phyloP scores from a whole-genome alignment of 768 basidiomycete species.

The Mrakia frigida region DNA sequence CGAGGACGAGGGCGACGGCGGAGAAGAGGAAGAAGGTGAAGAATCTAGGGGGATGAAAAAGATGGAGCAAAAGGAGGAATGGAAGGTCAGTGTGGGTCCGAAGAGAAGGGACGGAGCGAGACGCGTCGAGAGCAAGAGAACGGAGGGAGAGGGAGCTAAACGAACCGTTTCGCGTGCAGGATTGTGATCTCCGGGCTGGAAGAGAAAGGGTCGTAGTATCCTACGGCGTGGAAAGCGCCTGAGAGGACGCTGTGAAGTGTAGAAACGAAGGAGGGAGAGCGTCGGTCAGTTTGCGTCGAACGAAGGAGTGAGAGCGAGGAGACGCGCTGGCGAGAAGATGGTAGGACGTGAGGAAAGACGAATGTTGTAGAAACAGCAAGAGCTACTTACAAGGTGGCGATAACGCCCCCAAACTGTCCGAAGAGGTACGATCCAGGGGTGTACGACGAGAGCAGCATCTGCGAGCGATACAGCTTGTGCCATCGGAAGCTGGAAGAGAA shows the following conservation, averaged over 20 bases:
- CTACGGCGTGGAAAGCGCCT: neutral
- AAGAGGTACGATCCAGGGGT: neutral
- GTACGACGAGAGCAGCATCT: neutral
- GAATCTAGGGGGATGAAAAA: neutral
- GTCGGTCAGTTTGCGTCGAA: neutral
- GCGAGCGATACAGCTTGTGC: conserved; percentile 9
- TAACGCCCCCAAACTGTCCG: neutral
- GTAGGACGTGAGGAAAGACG: neutral
- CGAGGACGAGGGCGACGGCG: neutral
- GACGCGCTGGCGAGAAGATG: neutral
- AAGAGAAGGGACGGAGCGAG: no score
- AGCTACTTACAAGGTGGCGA: conserved; percentile 9
- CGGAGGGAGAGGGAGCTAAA: neutral
- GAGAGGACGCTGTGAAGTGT: neutral
- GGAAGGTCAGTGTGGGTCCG: neutral
- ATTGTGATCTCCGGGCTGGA: neutral
- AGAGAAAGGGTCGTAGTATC: conserved; percentile 15
- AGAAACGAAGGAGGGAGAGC: neutral
- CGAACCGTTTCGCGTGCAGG: neutral
- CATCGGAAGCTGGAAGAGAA: neutral
- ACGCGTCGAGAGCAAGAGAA: no score
- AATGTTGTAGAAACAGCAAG: neutral
- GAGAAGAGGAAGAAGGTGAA: conserved; percentile 13
- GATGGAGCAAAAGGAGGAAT: neutral
- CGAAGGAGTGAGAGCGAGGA: neutral